These are phyloP conservation scores for Capsella bursapastoris DNA, from an alignment of 345 rosid species.

Conservation along the genomic window DNA sequence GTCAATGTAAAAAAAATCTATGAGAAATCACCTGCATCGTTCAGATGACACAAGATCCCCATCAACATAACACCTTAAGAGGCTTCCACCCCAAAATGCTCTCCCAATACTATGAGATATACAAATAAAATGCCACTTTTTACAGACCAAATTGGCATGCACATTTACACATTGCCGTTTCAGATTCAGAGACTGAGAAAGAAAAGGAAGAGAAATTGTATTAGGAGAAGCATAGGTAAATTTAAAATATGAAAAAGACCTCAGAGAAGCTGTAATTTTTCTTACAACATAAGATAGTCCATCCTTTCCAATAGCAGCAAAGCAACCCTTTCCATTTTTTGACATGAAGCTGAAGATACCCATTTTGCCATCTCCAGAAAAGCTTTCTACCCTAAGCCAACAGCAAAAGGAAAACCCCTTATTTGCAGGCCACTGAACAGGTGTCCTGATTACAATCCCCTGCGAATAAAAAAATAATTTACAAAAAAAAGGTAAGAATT, in stretches of 20 bases:
- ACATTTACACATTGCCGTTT: constrained; percentile 72
- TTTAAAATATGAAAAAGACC: neutral
- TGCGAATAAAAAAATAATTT: constrained; percentile 43
- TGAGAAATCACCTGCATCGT: constrained; percentile 80
- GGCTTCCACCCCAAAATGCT: constrained; percentile 96
- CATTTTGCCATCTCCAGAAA: constrained; percentile 73
- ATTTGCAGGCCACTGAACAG: constrained; percentile 89
- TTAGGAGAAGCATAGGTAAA: constrained; percentile 27
- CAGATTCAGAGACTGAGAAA: constrained; percentile 75
- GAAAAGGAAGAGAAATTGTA: constrained; percentile 35
- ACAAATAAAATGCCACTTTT: constrained; percentile 94
- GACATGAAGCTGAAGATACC: constrained; percentile 88
- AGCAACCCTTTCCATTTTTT: constrained; percentile 89
- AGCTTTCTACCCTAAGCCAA: constrained; percentile 94
- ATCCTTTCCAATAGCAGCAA: constrained; percentile 71
- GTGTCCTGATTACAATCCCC: constrained; percentile 86
- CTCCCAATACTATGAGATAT: constrained; percentile 90
- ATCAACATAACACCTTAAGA: constrained; percentile 81
- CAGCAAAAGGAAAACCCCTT: constrained; percentile 96
- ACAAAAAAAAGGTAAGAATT: constrained; percentile 1
- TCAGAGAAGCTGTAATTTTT: constrained; percentile 23
- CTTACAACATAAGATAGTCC: constrained; percentile 77
- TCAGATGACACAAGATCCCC: constrained; percentile 89
- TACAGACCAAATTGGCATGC: constrained; percentile 59
- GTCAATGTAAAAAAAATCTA: constrained; percentile 8